Conservation (phyloP, 2,329 filamentous ascomycete genomes). For the Fusarium temperatum region DNA sequence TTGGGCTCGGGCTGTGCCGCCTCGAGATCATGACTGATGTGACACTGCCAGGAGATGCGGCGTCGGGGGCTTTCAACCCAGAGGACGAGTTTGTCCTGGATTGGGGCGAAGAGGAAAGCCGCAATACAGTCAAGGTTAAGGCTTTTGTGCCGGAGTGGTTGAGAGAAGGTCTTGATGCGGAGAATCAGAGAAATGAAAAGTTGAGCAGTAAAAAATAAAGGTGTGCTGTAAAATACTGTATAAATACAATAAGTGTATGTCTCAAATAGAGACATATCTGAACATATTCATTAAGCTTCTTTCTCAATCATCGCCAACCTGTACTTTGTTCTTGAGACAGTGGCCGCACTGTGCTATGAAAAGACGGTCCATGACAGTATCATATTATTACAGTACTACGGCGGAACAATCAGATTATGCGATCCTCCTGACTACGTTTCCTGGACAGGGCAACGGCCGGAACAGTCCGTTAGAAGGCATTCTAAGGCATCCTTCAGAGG, state of each 20-base stretch:
- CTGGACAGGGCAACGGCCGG: neutral
- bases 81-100: constrained; percentile 70
- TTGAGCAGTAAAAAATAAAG: neutral
- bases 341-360: neutral
- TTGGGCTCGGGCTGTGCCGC: constrained; percentile 87
- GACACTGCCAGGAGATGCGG: constrained; percentile 72
- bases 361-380: neutral
- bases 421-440: neutral
- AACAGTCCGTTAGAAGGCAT: neutral
- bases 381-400: neutral
- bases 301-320: neutral
- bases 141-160: constrained; percentile 88
- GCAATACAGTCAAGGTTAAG: constrained; percentile 65
- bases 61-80: constrained; percentile 68
- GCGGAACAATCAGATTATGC: neutral
- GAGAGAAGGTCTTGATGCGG: constrained; percentile 51
- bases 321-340: neutral
- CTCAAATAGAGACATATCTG: constrained; percentile 12
- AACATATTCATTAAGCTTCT: neutral
- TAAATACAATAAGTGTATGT: neutral
- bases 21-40: constrained; percentile 91
- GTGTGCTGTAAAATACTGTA: constrained; percentile 24
- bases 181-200: constrained; percentile 30
- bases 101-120: constrained; percentile 55
- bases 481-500: neutral